phyloP scores from a whole-genome alignment of 345 rosid genomes.

The Hevea brasiliensis region DNA sequence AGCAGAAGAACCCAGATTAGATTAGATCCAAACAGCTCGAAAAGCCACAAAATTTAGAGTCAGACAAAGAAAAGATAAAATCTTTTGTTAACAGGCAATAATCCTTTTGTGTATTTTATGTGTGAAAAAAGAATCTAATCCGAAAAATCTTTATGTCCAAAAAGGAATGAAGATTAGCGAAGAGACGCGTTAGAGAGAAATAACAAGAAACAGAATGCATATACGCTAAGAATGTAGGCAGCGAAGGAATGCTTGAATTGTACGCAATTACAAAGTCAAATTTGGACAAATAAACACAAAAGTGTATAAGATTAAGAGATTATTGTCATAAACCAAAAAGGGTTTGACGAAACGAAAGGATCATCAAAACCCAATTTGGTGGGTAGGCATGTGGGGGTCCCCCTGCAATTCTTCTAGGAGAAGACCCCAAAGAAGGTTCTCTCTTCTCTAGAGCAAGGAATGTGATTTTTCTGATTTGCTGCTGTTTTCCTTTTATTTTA shows the following conservation, averaged over 20 bases:
- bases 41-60: constrained; percentile 26
- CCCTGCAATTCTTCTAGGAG: constrained; percentile 3
- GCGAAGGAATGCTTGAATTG: constrained; percentile 29
- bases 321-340: constrained; percentile 18
- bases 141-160: constrained; percentile 16
- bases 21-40: constrained; percentile 49
- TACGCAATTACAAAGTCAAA: constrained; percentile 54
- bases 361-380: constrained; percentile 31
- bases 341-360: constrained; percentile 26
- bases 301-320: neutral
- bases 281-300: constrained; percentile 2
- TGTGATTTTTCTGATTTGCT: neutral
- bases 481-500: too few relatives aligned
- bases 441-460: neutral
- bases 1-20: constrained; percentile 51
- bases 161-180: constrained; percentile 17
- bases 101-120: constrained; percentile 16
- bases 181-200: constrained; percentile 18
- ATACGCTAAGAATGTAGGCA: constrained; percentile 27
- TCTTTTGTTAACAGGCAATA: constrained; percentile 17
- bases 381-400: neutral
- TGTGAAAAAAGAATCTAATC: constrained; percentile 25
- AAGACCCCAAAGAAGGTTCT: constrained; percentile 10
- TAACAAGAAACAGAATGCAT: constrained; percentile 22
- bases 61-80: constrained; percentile 15